These are phyloP conservation scores for Phytophthora agathidicida DNA, from an alignment of 352 stramenopile genomes.

Conservation along the genomic window DNA sequence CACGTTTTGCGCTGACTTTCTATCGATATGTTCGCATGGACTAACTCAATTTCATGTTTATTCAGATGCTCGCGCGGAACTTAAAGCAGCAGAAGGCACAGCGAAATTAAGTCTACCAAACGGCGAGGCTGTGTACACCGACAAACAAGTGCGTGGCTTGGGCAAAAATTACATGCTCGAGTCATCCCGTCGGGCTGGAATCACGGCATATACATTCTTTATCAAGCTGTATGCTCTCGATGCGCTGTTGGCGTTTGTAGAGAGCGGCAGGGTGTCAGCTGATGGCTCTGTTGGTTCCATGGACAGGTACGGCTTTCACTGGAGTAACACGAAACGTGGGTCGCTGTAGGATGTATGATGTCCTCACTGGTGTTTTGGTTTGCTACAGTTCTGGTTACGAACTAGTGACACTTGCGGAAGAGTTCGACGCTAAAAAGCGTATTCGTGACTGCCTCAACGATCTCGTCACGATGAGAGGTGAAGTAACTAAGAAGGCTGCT, in stretches of 20 bases:
- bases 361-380: background rate
- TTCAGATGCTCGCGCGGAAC: constrained; percentile 47
- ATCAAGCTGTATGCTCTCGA: constrained; percentile 82
- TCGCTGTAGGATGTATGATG: too few species aligned
- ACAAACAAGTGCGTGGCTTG: constrained; percentile 68
- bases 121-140: constrained; percentile 76
- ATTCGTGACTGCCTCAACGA: constrained; percentile 66
- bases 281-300: constrained; percentile 38
- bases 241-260: constrained; percentile 44
- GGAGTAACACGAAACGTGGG: background rate
- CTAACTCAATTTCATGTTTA: constrained; percentile 7
- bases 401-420: constrained; percentile 46
- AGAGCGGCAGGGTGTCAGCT: constrained; percentile 34
- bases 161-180: constrained; percentile 91
- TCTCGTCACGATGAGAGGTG: constrained; percentile 56
- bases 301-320: constrained; percentile 32
- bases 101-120: constrained; percentile 40
- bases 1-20: background rate
- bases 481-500: constrained; percentile 64
- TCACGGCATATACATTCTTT: constrained; percentile 85
- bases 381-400: constrained; percentile 37
- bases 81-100: constrained; percentile 44
- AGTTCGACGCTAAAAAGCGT: constrained; percentile 42
- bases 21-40: background rate
- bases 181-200: constrained; percentile 51